A percentile compares a stretch with the other conserved stretches of the same genome.
phyloP scores from a whole-genome alignment of 2,329 filamentous ascomycete species.

The Beauveria scarabaeidicola region DNA sequence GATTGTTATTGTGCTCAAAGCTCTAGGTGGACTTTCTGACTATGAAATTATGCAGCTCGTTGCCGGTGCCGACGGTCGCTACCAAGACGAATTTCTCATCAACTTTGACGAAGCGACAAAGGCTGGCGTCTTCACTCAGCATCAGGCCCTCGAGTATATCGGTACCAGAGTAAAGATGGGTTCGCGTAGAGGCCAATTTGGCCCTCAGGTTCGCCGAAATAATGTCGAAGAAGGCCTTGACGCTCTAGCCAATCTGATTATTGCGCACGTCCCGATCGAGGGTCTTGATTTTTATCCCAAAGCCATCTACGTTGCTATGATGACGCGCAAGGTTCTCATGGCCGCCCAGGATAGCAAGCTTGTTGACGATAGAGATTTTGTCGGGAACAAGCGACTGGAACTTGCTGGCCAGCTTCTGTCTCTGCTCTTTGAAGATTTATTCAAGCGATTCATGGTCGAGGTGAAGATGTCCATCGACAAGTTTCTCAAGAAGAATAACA shows the following conservation, averaged over 20 bases:
- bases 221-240: conserved; percentile 88
- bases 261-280: conserved; percentile 87
- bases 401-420: conserved; percentile 90
- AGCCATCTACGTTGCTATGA: conserved; percentile 90
- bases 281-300: conserved; percentile 96
- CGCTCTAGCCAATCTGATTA: conserved; percentile 82
- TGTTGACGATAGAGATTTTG: conserved; percentile 94
- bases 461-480: conserved; percentile 95
- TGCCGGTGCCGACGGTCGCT: conserved; percentile 74
- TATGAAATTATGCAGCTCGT: conserved; percentile 91
- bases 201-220: conserved; percentile 57
- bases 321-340: conserved; percentile 95
- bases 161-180: conserved; percentile 84
- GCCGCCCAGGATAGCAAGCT: conserved; percentile 80
- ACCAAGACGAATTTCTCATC: conserved; percentile 90
- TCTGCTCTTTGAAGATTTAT: conserved; percentile 91
- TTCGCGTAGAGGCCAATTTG: conserved; percentile 50
- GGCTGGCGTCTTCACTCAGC: conserved; percentile 79
- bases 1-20: conserved; percentile 86
- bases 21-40: conserved; percentile 87
- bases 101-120: conserved; percentile 92
- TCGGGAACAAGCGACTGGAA: conserved; percentile 94
- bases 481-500: conserved; percentile 85
- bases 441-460: conserved; percentile 87
- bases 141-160: conserved; percentile 90